A percentile compares a stretch with the other conserved stretches of the same genome.
phyloP scores from a whole-genome alignment of 169 alveolate genomes.

The Perkinsus chesapeaki region DNA sequence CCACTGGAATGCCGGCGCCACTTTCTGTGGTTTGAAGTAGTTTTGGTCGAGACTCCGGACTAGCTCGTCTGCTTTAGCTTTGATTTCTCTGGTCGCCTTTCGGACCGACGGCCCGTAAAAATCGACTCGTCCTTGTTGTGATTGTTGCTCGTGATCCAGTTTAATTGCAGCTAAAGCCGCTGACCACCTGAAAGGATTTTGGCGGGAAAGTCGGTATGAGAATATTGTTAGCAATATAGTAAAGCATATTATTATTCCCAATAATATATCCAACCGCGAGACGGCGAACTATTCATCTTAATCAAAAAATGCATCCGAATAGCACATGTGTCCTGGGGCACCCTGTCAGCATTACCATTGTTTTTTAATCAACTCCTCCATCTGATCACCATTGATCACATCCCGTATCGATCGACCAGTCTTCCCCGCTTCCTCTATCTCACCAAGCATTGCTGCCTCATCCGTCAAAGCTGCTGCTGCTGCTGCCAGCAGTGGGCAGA shows the following conservation, averaged over 20 bases:
- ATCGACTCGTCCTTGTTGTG: neutral
- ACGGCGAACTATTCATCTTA: too few relatives aligned
- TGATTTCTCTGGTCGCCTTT: neutral
- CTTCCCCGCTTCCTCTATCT: neutral
- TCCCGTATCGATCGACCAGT: neutral
- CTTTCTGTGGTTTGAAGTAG: conserved; percentile 1
- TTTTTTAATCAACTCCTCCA: neutral
- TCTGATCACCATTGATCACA: neutral
- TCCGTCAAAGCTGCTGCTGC: neutral
- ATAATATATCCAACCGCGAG: too few relatives aligned
- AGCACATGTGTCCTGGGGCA: too few relatives aligned
- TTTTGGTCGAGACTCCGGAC: conserved; percentile 6
- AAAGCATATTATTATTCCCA: neutral
- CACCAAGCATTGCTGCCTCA: neutral
- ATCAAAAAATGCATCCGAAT: too few relatives aligned
- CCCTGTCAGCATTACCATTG: too few relatives aligned
- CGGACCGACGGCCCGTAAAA: neutral
- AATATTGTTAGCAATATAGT: neutral
- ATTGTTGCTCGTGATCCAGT: neutral
- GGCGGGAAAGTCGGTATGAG: neutral
- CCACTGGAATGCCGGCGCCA: conserved; percentile 75
- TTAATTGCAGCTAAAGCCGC: neutral
- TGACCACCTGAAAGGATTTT: neutral
- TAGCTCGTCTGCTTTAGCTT: neutral
- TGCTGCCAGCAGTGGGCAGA: too few relatives aligned